Conservation (phyloP, 225 moss, liverwort and hornwort species). For the Physcomitrellopsis africana region DNA sequence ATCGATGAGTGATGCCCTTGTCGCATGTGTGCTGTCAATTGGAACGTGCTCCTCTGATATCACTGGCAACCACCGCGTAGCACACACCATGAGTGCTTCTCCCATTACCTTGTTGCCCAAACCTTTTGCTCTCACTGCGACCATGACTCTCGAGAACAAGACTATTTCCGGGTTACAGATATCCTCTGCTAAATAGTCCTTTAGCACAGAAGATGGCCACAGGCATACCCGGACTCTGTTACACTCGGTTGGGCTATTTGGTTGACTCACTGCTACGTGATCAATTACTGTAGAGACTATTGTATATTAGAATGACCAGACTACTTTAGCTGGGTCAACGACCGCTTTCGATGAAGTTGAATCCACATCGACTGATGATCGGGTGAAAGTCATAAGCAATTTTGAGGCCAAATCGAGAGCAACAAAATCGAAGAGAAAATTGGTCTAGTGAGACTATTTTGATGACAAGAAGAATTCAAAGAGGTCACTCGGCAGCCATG, state of each 20-base stretch:
- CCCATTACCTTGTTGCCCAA: constrained; percentile 47
- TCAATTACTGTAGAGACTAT: constrained; percentile 37
- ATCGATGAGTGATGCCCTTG: constrained; percentile 27
- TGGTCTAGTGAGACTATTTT: neutral
- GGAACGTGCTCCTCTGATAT: constrained; percentile 35
- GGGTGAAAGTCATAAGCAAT: neutral
- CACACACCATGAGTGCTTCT: constrained; percentile 54
- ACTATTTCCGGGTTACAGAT: constrained; percentile 60
- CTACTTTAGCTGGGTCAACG: constrained; percentile 41
- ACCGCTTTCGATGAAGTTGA: constrained; percentile 49
- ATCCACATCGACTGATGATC: constrained; percentile 48
- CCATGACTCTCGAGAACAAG: constrained; percentile 64
- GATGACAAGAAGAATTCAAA: too few species aligned
- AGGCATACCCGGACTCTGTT: constrained; percentile 50
- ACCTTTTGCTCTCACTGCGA: constrained; percentile 54
- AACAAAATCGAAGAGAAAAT: too few species aligned
- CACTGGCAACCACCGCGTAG: constrained; percentile 53
- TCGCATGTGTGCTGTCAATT: constrained; percentile 8
- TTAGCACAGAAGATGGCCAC: constrained; percentile 45
- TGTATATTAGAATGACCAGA: constrained; percentile 59
- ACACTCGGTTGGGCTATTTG: constrained; percentile 38
- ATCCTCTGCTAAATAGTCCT: constrained; percentile 71
- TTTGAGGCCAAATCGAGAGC: neutral
- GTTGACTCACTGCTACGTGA: constrained; percentile 29
- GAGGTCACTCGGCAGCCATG: neutral